Conservation (phyloP, 2,329 filamentous ascomycete species). For the Microascus cirrosus region DNA sequence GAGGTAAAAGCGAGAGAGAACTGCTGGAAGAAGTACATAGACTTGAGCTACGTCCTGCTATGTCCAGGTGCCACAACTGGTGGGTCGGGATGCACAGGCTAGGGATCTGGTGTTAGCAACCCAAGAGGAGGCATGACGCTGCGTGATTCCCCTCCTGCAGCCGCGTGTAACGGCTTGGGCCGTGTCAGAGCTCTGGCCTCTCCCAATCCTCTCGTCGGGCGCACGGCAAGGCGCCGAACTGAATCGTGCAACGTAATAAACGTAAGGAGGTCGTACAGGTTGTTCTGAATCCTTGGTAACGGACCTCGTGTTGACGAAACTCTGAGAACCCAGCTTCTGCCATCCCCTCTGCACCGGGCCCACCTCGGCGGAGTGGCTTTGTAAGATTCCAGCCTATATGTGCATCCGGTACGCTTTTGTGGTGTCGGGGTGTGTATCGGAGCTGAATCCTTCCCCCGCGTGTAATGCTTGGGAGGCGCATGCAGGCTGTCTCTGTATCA, state of each 20-base stretch:
- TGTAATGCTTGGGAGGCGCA: no score
- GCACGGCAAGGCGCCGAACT: neutral
- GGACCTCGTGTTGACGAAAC: neutral
- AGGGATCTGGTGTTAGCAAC: neutral
- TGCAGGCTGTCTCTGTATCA: no score
- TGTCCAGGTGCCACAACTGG: neutral
- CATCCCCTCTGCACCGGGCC: neutral
- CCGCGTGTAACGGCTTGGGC: neutral
- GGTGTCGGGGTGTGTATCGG: neutral
- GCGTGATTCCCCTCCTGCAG: neutral
- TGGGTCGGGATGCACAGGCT: neutral
- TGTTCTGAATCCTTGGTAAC: neutral
- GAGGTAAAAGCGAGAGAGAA: neutral
- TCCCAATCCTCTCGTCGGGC: neutral
- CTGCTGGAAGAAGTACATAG: neutral
- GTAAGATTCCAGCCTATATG: neutral
- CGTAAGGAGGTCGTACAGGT: neutral
- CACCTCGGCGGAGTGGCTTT: neutral
- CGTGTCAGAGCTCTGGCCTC: neutral
- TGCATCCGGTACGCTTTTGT: neutral
- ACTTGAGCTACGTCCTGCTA: neutral
- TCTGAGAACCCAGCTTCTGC: neutral
- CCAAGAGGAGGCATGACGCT: neutral
- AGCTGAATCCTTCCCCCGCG: neutral
- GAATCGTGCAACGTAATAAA: neutral